Base-by-base conservation (phyloP, 306 rosid genomes). In the Fragaria iinumae region DNA sequence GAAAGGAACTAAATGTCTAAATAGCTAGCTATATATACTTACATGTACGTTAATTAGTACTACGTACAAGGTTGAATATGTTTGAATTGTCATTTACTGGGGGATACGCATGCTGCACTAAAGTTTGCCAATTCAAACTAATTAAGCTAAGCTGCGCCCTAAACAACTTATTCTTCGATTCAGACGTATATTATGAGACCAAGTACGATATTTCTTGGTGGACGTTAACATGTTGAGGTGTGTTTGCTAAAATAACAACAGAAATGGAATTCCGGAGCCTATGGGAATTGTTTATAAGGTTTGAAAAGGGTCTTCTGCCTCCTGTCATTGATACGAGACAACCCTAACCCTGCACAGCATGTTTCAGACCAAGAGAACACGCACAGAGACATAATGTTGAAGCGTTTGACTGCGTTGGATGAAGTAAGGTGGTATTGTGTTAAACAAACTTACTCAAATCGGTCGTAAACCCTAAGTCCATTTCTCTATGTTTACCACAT, bases 151-250 rank as follows among this genome's bases (percentile, higher is more conserved):
- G 34, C 36, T 53, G 12, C 60, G 13, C 27, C 29, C 60, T 55
- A 8, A 6, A 8, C 44, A 36, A 59, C 21, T 27, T 32, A 32
- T 55, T 55, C 8, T n/a, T 56, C 62, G 62, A 9, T 59, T 57
- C 34, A 57, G 16, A 57, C 1, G 3, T 9, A 62, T 29, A 29
- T 4, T 6, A 32, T 20, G 27, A 11, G 17, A 23, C 36, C 4
- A 11, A 34, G 17, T 12, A 12, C 4, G 36, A 72, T 36, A 4
- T 18, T 71, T 48, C 41, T 53, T 23, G 53, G 41, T 8, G 39
- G 77, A 23, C 68, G 77, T 8, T 57, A 73, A 73, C 32, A 27
- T 41, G 77, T 72, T 72, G 32, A 43, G 75, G 63, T 18, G 56
- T 72, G 76, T 73, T 39, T 27, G 69, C 57, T 44, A 18, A 57